Evolutionary conservation across 805 yeast species (phyloP), one percentile per base, ranked within the genome.

Genomic region (Saccharomycopsis schoenii): DNA sequence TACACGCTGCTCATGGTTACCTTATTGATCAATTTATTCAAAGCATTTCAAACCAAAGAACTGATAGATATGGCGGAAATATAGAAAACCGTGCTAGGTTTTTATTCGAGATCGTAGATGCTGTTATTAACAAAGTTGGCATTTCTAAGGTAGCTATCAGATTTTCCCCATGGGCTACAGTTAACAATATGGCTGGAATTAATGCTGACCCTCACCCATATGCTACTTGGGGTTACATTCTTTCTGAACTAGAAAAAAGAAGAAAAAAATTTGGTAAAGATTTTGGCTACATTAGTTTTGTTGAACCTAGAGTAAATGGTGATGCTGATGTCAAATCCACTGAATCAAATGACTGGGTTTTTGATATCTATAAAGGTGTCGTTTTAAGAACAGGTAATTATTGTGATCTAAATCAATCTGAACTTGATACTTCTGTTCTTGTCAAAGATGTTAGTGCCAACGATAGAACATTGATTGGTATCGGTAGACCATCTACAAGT

Each of bases 1-100:
- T 86, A 58, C 91, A 85, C 69, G 75, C 75, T 47, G 89, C 90
- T 21, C 84, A 85, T 69, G 90, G 91, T n/a, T 85, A 82, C 68
- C 69, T 86, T 62, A 66, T 82, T 43, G 76, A 78, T 71, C 81
- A 82, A 69, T 84, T 86, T 67, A 68, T 84, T 65, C 80, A 81
- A 52, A 74, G 77, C 12, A 66, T 71, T 5, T 73, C 76, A 56
- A 77, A 78, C 69, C 70, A 79, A 54, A 70, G 78, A 72, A 76
- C 77, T 5, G 86, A 82, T 68, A 74, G 79, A 66, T 82, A 81
- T 65, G 85, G 85, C 64, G 85, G 84, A 4, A 73, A 78, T 10
- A 76, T 80, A 66, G 82, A 78, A 67, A 76, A 81, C 66, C 75
- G 82, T 68, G 74, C 78, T 17, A 72, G 80, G 61, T 73, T 79